Evolutionary conservation across 257 asterid species (phyloP).

Genomic region (Solanum piurae): DNA sequence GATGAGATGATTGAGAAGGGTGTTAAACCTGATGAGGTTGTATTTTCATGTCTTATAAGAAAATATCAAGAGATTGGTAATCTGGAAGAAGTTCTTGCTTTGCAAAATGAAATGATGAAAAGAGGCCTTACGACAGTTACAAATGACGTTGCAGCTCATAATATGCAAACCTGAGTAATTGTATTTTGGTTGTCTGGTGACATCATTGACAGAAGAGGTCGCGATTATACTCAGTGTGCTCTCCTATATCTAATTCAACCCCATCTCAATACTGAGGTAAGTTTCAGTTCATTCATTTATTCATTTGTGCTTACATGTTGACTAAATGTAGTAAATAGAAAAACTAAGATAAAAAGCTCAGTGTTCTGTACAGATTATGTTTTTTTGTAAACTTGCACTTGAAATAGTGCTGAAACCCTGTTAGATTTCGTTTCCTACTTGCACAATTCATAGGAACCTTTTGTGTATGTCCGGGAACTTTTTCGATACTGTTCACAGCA

Average conservation of each 20-base stretch:
- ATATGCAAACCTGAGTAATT: not conserved
- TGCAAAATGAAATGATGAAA: constrained; percentile 56
- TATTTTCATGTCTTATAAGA: constrained; percentile 59
- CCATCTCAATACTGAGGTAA: not conserved
- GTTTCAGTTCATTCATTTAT: not conserved
- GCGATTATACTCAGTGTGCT: not conserved
- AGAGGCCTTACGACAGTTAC: constrained; percentile 28
- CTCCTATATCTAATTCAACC: not conserved
- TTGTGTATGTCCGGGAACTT: not conserved
- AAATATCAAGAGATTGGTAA: constrained; percentile 56
- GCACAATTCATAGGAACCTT: not conserved
- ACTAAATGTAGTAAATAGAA: not conserved
- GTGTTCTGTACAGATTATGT: not conserved
- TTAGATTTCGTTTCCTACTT: not conserved
- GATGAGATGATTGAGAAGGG: constrained; percentile 74
- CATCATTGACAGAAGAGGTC: not conserved
- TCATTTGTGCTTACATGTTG: not conserved
- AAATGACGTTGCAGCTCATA: constrained; percentile 22
- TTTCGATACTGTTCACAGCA: not conserved
- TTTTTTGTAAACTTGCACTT: not conserved
- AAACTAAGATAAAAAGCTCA: not conserved
- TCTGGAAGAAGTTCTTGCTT: constrained; percentile 44
- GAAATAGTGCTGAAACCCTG: not conserved
- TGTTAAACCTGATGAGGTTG: constrained; percentile 59
- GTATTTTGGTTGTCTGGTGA: not conserved